Base-by-base conservation (phyloP, 2,329 filamentous ascomycete species). In the Cyclaneusma minus region DNA sequence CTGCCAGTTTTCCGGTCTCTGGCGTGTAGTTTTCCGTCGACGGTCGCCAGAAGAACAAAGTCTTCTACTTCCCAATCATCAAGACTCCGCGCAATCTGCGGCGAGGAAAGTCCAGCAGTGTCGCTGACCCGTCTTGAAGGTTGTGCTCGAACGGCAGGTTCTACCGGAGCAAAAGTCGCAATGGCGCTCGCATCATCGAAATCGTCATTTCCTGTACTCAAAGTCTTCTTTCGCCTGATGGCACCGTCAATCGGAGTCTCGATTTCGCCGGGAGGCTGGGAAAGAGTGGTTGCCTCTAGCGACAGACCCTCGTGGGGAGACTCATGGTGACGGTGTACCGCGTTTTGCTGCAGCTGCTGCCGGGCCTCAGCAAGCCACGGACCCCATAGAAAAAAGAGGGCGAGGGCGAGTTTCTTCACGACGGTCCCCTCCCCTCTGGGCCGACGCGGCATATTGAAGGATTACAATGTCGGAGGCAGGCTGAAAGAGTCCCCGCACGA, bases 31-130 rank as follows among this genome's bases (percentile, higher is more conserved):
- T 83, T 81, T 65, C 89, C 89, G 65, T 95, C 85, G 71, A 95
- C 81, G 69, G 89, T 95, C 81, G 89, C 87, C 79, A 98, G 66
- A 64, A 98, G 82, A 61, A 95, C 81, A 70, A 94, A 92, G 65
- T 95, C 85, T 81, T 95, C 87, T 60, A 94, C 85, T 79, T 94
- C 83, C 87, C 87, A 95, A 62, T 94, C 87, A 70, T 85, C 78
- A 69, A 95, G 66, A 66, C 78, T 91, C 73, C 87, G 85, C 85
- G 84, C 87, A 32, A 17, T 65, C 52, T 81, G 77, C 76, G 76
- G 79, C 79, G 80, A 75, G 62, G 77, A 68, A 55, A 79, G 63
- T 45, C 72, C 73, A 52, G 65, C 63, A 52, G 64, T 60, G 30
- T 57, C 40, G 38, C 64, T 66, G 57, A 66, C 68, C 51, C 62